Evolutionary conservation across 1,139 yeast genomes (phyloP).

Genomic region (Suhomyces anneliseae): DNA sequence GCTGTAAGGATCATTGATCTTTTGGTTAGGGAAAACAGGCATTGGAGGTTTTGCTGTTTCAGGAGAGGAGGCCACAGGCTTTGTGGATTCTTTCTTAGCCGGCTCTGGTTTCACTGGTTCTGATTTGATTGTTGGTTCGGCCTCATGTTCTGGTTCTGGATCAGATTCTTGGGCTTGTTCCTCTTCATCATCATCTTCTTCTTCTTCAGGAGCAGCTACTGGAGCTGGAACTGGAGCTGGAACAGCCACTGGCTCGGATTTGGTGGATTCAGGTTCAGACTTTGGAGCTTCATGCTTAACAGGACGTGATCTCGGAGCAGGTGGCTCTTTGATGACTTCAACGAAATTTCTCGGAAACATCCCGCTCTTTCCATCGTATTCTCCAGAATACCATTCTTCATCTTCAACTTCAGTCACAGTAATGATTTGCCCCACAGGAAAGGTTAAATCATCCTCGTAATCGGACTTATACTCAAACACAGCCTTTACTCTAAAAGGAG

Average conservation of each 20-base stretch:
- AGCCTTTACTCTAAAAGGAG: slow-evolving; percentile 73
- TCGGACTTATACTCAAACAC: slow-evolving; percentile 74
- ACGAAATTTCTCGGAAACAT: slow-evolving; percentile 91
- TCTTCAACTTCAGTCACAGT: slow-evolving; percentile 79
- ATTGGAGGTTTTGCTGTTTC: background rate
- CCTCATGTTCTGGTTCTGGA: background rate
- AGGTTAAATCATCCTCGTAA: slow-evolving; percentile 79
- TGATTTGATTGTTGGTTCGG: background rate
- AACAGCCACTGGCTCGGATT: background rate
- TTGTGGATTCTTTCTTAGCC: background rate
- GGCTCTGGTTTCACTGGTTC: background rate
- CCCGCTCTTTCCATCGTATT: slow-evolving; percentile 59
- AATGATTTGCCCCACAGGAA: slow-evolving; percentile 65
- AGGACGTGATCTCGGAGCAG: slow-evolving; percentile 12
- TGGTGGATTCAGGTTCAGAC: background rate
- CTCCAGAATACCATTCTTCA: slow-evolving; percentile 88
- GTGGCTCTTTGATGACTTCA: slow-evolving; percentile 27
- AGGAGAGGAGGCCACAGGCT: background rate
- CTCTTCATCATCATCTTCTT: background rate
- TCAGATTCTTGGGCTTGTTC: background rate
- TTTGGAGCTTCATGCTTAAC: slow-evolving; percentile 2
- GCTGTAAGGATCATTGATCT: slow-evolving; percentile 42
- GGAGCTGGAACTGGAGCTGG: background rate
- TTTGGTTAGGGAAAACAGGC: slow-evolving; percentile 29
- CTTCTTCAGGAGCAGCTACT: background rate